Evolutionary conservation across 2,329 filamentous ascomycete species (phyloP).

Genomic region (Chrysoporthe austroafricana): DNA sequence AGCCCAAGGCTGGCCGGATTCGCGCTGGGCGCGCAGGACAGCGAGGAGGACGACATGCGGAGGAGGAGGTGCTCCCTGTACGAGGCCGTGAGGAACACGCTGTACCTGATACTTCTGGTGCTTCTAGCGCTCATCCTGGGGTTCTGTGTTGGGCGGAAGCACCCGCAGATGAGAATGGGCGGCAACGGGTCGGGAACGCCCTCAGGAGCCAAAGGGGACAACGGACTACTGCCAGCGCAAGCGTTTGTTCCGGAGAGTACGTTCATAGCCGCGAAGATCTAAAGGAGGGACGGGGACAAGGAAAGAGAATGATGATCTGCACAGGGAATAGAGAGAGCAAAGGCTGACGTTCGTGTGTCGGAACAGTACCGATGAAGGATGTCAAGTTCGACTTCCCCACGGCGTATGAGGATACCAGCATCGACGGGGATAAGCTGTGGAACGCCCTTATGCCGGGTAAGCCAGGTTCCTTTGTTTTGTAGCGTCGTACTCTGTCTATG

Average conservation of each 20-base stretch:
- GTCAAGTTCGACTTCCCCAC: slow-evolving; percentile 27
- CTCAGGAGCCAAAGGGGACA: neutral
- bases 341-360: slow-evolving; percentile 7
- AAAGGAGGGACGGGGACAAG: neutral
- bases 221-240: slow-evolving; percentile 11
- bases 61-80: slow-evolving; percentile 5
- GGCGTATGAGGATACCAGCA: slow-evolving; percentile 23
- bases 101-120: neutral
- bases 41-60: neutral
- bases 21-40: slow-evolving; percentile 10
- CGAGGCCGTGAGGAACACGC: slow-evolving; percentile 10
- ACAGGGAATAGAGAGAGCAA: neutral
- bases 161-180: slow-evolving; percentile 15
- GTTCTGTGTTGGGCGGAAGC: slow-evolving; percentile 18
- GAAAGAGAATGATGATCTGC: neutral
- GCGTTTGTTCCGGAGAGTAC: slow-evolving; percentile 25
- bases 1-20: neutral
- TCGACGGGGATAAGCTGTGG: slow-evolving; percentile 27
- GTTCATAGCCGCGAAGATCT: neutral
- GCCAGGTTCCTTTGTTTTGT: neutral
- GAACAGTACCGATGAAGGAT: slow-evolving; percentile 18
- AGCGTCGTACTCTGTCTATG: neutral
- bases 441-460: slow-evolving; percentile 25
- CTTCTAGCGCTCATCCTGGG: slow-evolving; percentile 16
- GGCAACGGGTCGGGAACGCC: neutral